Base-by-base conservation (phyloP, 1,284 basidiomycete species). In the Neonothopanus nambi region DNA sequence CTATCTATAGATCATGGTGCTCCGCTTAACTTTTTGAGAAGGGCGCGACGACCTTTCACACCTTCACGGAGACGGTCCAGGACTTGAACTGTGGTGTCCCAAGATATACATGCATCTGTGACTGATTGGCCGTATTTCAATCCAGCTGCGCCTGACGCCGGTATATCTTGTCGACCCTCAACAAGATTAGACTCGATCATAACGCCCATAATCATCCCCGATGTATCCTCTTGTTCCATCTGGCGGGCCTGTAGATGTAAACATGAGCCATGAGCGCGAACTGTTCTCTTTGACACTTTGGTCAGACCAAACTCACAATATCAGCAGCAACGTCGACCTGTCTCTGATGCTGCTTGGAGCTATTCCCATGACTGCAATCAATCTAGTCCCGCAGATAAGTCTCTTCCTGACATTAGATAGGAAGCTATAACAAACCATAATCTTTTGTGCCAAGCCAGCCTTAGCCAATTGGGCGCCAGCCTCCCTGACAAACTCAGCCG, bases 111-210 rank as follows among this genome's bases (percentile, higher is more conserved):
- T 1, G 93, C 93, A 67, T 92, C 91, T 18, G 93, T 95, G 13
- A 95, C 89, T 7, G 88, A 91, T 65, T 93, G 89, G 43, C 95
- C 95, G 69, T 95, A 95, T 65, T 84, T 89, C 56, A 97, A 75
- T 3, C 83, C 90, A 5, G 80, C 73, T 1, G 88, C 87, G 2
- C 94, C 94, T 37, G 83, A 81, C 1, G 82, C 65, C 6, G 93
- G 89, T 55, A 97, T 90, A 62, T 92, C 86, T 70, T 98, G 95
- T 37, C 91, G 84, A 24, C 91, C 90, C 66, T 94, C 95, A 44
- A 91, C 82, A 54, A 98, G 79, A 70, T 99, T 96, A 45, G 89
- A 93, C 72, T 99, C 97, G 58, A 98, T 81, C 97, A 99, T 99
- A 57, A 97, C 94, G 55, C 96, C 96, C 81, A 97, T 89, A 61